Base-by-base conservation (phyloP, 345 rosid species). In the Iberis pinnata region DNA sequence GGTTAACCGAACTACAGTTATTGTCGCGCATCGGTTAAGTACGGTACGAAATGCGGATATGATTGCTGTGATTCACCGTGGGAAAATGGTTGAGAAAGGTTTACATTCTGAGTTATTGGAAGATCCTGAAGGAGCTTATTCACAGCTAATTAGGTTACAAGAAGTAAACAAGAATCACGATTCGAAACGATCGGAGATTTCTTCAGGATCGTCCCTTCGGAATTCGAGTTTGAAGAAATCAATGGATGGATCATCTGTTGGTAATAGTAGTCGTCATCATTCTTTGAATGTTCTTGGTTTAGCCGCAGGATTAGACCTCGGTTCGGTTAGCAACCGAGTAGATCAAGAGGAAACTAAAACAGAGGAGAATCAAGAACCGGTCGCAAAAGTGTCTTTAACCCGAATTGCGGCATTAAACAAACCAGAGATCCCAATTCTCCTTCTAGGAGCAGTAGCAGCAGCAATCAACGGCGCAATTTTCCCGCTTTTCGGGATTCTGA, bases 21-120 rank as follows among this genome's bases (percentile, higher is more conserved):
- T 89, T 12, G 93, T 86, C 18, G 97, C 97, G 0, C 97, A 89
- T 69, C 79, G 95, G 40, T 62, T 86, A 69, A 89, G 86, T 72
- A 86, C 97, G 0, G 64, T 89, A 4, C 75, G 78, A 58, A 81
- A 77, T 56, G 92, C 84, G 38, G 93, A 81, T 33, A 68, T 63
- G 69, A 81, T 89, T 43, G 84, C 95, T 2, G 97, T 89, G 7
- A 77, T 86, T 64, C 89, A 86, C 53, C 76, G 63, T 1, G 97
- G 97, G 27, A 86, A 79, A 59, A 63, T 83, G 71, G 89, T 81
- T 9, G 97, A 89, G 65, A 83, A 81, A 76, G 97, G 97, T 26
- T 42, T 81, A 5, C 89, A 88, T 61, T 57, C 70, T 0, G 82
- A 79, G 58, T 53, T 88, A n/a, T 60, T 76, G 52, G 57, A 19